Conservation (phyloP, 2,329 filamentous ascomycete genomes). For the Talaromyces piceae region DNA sequence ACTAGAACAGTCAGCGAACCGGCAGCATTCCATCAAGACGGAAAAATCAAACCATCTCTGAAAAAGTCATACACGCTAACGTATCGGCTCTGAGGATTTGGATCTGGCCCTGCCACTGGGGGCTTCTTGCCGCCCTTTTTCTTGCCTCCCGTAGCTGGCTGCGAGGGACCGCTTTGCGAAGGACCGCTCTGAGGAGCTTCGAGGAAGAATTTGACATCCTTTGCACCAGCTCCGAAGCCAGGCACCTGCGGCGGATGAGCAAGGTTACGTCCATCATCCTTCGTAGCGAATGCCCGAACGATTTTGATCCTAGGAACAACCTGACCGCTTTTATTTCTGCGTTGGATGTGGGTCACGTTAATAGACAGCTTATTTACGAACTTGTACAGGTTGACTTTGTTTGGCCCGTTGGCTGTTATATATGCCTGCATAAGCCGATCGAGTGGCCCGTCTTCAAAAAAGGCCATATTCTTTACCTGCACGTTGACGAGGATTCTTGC, state of each 20-base stretch:
- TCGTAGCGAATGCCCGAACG: slow-evolving; percentile 40
- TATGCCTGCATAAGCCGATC: slow-evolving; percentile 30
- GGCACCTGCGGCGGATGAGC: slow-evolving; percentile 30
- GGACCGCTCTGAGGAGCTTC: too few species aligned
- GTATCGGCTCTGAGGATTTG: slow-evolving; percentile 10
- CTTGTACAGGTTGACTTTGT: slow-evolving; percentile 40
- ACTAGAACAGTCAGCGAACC: too few species aligned
- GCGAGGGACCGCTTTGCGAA: slow-evolving; percentile 37
- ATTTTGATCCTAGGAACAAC: slow-evolving; percentile 41
- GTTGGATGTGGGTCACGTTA: slow-evolving; percentile 37
- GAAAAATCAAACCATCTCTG: too few species aligned
- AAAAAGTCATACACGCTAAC: slow-evolving; percentile 19
- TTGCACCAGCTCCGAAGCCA: slow-evolving; percentile 41
- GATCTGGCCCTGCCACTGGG: slow-evolving; percentile 7
- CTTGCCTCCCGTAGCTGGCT: slow-evolving; percentile 49
- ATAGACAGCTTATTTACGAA: slow-evolving; percentile 39
- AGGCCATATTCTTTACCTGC: slow-evolving; percentile 54
- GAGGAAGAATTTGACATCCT: slow-evolving; percentile 50
- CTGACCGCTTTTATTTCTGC: background rate
- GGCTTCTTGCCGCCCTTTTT: slow-evolving; percentile 9
- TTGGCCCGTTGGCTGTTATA: too few species aligned
- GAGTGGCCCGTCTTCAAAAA: slow-evolving; percentile 45
- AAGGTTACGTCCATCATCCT: slow-evolving; percentile 27
- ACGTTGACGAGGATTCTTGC: slow-evolving; percentile 54
- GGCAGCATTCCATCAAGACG: too few species aligned